These are phyloP conservation scores for Mycena polygramma DNA, from an alignment of 768 basidiomycete species.

Conservation along the genomic window DNA sequence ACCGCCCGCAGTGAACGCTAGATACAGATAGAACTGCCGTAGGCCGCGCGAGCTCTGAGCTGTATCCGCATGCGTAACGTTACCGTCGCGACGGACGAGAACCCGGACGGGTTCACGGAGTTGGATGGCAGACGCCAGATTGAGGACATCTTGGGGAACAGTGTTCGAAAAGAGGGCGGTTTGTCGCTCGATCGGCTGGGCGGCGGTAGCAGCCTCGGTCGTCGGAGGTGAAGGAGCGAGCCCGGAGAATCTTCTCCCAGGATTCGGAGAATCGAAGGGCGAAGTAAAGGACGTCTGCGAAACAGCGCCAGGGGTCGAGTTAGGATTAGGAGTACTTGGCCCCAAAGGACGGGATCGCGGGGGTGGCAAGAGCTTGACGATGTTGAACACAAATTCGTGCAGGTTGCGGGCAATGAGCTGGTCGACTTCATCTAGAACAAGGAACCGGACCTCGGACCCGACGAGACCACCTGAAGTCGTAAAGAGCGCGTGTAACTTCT, in stretches of 20 bases:
- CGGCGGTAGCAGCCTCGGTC: slow-evolving; percentile 50
- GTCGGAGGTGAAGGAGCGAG: slow-evolving; percentile 64
- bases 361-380: slow-evolving; percentile 93
- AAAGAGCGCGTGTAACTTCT: slow-evolving; percentile 94
- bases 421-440: slow-evolving; percentile 98
- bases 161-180: slow-evolving; percentile 98
- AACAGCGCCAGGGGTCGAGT: slow-evolving; percentile 49
- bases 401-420: slow-evolving; percentile 97
- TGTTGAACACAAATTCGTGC: slow-evolving; percentile 94
- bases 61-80: slow-evolving; percentile 77
- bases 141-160: slow-evolving; percentile 97
- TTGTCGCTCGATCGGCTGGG: slow-evolving; percentile 76
- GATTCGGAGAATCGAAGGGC: slow-evolving; percentile 58
- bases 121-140: slow-evolving; percentile 93
- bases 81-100: slow-evolving; percentile 93
- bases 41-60: slow-evolving; percentile 83
- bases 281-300: slow-evolving; percentile 60
- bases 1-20: slow-evolving; percentile 92
- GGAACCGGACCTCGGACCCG: slow-evolving; percentile 90
- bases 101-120: slow-evolving; percentile 97
- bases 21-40: slow-evolving; percentile 96
- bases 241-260: slow-evolving; percentile 71
- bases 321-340: slow-evolving; percentile 54
- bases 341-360: slow-evolving; percentile 79
- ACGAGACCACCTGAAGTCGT: slow-evolving; percentile 80